phyloP scores from a whole-genome alignment of 2,329 filamentous ascomycete genomes.

The Colletotrichum aenigma region DNA sequence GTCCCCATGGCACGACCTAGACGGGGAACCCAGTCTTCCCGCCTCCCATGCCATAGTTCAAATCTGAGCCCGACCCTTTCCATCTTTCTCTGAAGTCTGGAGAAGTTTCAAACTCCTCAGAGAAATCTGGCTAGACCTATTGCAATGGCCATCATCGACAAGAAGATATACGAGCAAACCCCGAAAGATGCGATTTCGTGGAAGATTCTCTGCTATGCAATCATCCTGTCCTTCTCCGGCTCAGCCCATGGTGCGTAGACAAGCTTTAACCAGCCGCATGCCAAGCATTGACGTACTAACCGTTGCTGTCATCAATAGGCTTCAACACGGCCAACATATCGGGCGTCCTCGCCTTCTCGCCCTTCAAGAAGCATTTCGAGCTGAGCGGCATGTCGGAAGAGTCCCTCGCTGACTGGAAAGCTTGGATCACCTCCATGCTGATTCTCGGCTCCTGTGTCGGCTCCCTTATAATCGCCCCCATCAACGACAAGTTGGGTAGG shows the following conservation, averaged over 20 bases:
- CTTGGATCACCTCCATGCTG: background rate
- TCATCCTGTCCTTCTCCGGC: background rate
- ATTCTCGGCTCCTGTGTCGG: background rate
- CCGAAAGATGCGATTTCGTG: background rate
- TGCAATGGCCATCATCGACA: background rate
- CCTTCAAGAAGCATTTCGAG: background rate
- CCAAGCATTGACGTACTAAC: background rate
- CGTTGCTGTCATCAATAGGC: background rate
- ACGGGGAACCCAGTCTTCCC: background rate
- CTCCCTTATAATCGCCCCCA: constrained; percentile 36
- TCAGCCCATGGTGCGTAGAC: background rate
- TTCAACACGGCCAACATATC: background rate
- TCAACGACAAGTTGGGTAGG: constrained; percentile 44
- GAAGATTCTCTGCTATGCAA: background rate
- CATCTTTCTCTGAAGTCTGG: background rate
- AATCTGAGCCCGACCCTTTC: background rate
- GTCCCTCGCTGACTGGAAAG: background rate
- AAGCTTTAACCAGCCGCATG: background rate
- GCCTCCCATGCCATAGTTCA: background rate
- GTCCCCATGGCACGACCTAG: background rate
- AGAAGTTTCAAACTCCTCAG: background rate
- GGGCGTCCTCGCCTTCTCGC: background rate
- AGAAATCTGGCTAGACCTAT: rapidly evolving
- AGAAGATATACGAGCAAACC: background rate
- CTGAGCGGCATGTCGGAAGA: background rate